These are phyloP conservation scores for Peterozyma xylosa DNA, from an alignment of 805 yeast genomes.

Conservation along the genomic window DNA sequence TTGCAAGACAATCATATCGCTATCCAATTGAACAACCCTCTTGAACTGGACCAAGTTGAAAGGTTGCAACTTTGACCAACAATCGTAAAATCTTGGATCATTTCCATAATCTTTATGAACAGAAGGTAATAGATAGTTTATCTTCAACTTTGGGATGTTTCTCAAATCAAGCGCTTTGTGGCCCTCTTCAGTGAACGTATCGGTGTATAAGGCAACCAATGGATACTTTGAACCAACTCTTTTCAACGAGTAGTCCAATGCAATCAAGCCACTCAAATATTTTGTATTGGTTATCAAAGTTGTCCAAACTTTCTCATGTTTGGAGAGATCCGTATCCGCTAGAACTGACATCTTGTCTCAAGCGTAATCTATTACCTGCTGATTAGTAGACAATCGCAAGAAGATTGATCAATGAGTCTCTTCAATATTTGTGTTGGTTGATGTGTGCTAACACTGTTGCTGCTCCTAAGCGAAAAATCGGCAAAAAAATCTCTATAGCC, in stretches of 20 bases:
- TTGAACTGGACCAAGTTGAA: conserved; percentile 43
- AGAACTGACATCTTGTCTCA: conserved; percentile 4
- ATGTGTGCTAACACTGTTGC: no score
- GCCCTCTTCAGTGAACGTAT: conserved; percentile 33
- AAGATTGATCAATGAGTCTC: no score
- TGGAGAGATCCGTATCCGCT: conserved; percentile 12
- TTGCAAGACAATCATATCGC: conserved; percentile 49
- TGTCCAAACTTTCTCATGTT: conserved; percentile 37
- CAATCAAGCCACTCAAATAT: conserved; percentile 43
- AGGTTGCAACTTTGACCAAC: conserved; percentile 56
- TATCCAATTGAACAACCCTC: conserved; percentile 48
- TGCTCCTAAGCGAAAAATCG: no score
- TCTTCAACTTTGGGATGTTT: conserved; percentile 31
- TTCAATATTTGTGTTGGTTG: no score
- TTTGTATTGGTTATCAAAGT: conserved; percentile 45
- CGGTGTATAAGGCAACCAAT: conserved; percentile 46
- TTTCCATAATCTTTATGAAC: conserved; percentile 34
- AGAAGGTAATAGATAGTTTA: conserved; percentile 36
- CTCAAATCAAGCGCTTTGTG: conserved; percentile 29
- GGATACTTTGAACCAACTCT: conserved; percentile 38
- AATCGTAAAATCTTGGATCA: conserved; percentile 50
- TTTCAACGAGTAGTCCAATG: conserved; percentile 40
- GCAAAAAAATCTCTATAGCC: no score
- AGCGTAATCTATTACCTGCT: not conserved
- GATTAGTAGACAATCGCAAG: no score